Percentiles rank a stretch among this genome's conserved stretches.
phyloP scores from a whole-genome alignment of 345 rosid genomes.

The Euphorbia tirucalli region DNA sequence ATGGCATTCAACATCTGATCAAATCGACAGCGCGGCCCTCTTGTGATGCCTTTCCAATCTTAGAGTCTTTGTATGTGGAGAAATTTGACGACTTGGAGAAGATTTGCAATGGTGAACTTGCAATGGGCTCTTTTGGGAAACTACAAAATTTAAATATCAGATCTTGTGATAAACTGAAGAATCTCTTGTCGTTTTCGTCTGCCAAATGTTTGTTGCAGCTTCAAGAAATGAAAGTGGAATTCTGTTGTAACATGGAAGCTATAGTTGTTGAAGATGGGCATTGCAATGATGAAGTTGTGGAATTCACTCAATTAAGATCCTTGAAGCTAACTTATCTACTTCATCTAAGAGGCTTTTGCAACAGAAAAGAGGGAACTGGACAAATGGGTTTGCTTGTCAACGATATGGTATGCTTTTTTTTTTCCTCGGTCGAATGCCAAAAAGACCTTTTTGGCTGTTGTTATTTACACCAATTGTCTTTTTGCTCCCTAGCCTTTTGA shows the following conservation, averaged over 20 bases:
- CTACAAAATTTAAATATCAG: neutral
- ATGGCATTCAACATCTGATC: neutral
- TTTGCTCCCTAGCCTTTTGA: too few species aligned
- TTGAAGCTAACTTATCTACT: neutral
- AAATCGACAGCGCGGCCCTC: neutral
- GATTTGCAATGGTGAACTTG: neutral
- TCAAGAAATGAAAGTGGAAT: neutral
- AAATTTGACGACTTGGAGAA: neutral
- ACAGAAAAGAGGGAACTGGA: neutral
- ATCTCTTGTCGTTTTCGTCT: neutral
- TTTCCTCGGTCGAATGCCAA: too few species aligned
- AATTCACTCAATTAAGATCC: neutral
- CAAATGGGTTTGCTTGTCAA: too few species aligned
- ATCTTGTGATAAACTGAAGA: neutral
- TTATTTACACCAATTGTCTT: too few species aligned
- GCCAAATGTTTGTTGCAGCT: neutral
- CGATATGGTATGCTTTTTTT: too few species aligned
- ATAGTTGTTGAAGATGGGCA: neutral
- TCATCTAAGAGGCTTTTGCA: neutral
- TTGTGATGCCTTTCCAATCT: neutral
- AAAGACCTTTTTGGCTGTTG: too few species aligned
- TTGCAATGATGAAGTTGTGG: neutral
- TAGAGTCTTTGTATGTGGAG: neutral
- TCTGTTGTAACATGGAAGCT: neutral
- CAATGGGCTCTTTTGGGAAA: neutral